These are phyloP conservation scores for Elymus sibiricus DNA, from an alignment of 176 grass and related monocot species.

Conservation along the genomic window DNA sequence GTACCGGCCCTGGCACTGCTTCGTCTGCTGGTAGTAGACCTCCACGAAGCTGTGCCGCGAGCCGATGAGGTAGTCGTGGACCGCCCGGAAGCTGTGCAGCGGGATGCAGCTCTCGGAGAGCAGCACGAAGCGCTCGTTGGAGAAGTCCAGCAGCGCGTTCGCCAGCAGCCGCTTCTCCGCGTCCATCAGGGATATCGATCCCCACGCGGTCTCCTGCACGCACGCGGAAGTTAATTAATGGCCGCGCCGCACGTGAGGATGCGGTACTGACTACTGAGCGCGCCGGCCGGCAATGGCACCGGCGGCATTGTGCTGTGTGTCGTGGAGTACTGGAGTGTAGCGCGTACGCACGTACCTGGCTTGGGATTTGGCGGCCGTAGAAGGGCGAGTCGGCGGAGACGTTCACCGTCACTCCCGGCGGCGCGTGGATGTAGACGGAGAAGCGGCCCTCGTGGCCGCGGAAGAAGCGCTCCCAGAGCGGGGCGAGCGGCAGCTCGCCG, in stretches of 20 bases:
- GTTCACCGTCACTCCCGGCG: conserved; percentile 50
- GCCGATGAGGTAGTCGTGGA: conserved; percentile 63
- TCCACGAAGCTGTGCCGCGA: conserved; percentile 84
- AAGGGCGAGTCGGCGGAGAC: conserved; percentile 63
- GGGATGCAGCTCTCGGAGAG: conserved; percentile 95
- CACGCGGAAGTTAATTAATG: too few relatives aligned
- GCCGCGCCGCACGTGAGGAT: too few relatives aligned
- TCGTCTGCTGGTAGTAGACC: conserved; percentile 44
- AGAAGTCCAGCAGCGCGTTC: conserved; percentile 88
- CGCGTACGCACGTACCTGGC: conserved; percentile 39
- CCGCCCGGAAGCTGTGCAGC: conserved; percentile 70
- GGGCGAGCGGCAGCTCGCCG: conserved; percentile 56
- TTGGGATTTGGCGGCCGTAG: conserved; percentile 75
- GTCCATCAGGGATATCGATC: conserved; percentile 73
- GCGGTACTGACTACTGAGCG: background rate
- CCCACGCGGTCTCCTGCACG: conserved; percentile 54
- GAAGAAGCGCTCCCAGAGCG: conserved; percentile 93
- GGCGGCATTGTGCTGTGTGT: background rate
- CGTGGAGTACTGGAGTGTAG: too few relatives aligned
- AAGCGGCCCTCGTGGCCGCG: conserved; percentile 53
- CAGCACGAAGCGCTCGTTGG: conserved; percentile 89
- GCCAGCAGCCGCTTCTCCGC: conserved; percentile 83
- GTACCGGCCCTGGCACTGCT: conserved; percentile 61
- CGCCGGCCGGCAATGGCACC: background rate
- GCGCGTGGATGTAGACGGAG: conserved; percentile 78